Base-by-base conservation (phyloP, 345 rosid genomes). In the Lumnitzera littorea region DNA sequence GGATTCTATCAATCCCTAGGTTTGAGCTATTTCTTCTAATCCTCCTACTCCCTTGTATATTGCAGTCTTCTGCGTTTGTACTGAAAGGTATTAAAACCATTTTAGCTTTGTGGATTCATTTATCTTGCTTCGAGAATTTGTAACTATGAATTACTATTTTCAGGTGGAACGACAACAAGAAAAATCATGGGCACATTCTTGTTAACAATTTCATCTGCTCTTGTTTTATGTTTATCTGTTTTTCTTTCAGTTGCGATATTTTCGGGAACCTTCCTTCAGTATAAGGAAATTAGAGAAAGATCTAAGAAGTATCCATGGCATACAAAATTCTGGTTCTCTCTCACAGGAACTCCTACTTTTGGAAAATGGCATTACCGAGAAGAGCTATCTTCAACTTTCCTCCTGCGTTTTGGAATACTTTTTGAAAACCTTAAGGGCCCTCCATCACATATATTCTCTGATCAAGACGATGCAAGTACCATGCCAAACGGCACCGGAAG, bases 321-420 rank as follows among this genome's bases (percentile, higher is more conserved):
- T 61, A 56, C 16, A 47, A 68, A 73, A 56, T 53, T 78, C 11
- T 74, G 71, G 77, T 73, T 62, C 61, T 66, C 64, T 56, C 16
- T 78, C 12, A 50, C 56, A 17, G 79, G 79, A 2, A 73, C 74
- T 53, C 73, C 77, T 46, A 62, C 60, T 13, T 54, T 15, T 46
- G 86, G 86, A 24, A 81, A 71, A 57, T 81, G 86, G 86, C 75
- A 78, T 76, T 75, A 68, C 11, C 71, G 49, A 57, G 83, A 78
- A 51, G 81, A 79, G 46, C 50, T 71, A 53, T 76, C 83, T 58
- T 64, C 75, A 16, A 36, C 67, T 55, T 76, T 78, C 60, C 78
- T 81, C 47, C 63, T 68, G 36, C 58, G 76, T 12, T 76, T 71
- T 57, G 75, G 79, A 9, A 67, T 76, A 49, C 77, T 81, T 52